Evolutionary conservation across 208 protist species (phyloP).

Genomic region (Crithidia mellificae): DNA sequence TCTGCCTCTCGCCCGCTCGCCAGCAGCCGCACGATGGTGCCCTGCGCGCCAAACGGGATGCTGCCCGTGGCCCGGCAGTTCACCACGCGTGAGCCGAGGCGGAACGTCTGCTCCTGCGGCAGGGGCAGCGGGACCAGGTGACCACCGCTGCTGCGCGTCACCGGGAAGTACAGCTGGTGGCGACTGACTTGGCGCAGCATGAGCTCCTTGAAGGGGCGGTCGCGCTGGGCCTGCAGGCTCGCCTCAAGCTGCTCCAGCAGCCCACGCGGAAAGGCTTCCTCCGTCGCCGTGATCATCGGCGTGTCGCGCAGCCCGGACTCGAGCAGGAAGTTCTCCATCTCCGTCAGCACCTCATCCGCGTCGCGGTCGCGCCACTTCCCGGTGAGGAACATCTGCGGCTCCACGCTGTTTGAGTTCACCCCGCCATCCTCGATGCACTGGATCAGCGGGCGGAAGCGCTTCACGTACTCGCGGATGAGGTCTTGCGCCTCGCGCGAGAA

Average conservation of each 20-base stretch:
- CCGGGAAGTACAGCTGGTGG: slow-evolving; percentile 81
- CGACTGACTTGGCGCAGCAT: slow-evolving; percentile 47
- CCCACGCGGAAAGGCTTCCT: slow-evolving; percentile 68
- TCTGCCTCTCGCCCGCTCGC: slow-evolving; percentile 74
- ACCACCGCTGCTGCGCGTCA: slow-evolving; percentile 60
- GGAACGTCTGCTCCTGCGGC: slow-evolving; percentile 67
- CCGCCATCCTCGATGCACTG: slow-evolving; percentile 59
- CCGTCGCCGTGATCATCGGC: slow-evolving; percentile 72
- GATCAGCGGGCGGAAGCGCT: slow-evolving; percentile 70
- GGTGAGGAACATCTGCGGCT: slow-evolving; percentile 76
- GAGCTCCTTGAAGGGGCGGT: slow-evolving; percentile 43
- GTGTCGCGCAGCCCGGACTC: slow-evolving; percentile 55
- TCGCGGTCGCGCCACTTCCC: slow-evolving; percentile 63
- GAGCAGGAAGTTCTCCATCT: slow-evolving; percentile 72
- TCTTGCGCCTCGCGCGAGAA: slow-evolving; percentile 71
- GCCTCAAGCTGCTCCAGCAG: slow-evolving; percentile 70
- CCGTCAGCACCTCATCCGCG: slow-evolving; percentile 65
- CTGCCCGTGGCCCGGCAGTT: slow-evolving; percentile 81
- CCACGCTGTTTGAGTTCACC: slow-evolving; percentile 54
- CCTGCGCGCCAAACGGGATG: slow-evolving; percentile 76
- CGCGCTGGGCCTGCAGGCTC: slow-evolving; percentile 40
- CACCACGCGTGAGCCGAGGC: slow-evolving; percentile 79
- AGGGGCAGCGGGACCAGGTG: slow-evolving; percentile 78
- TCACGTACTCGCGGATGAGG: slow-evolving; percentile 65
- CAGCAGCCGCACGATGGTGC: slow-evolving; percentile 87